Conservation (phyloP, 2,329 filamentous ascomycete species). For the Torrubiellomyces zombiae region DNA sequence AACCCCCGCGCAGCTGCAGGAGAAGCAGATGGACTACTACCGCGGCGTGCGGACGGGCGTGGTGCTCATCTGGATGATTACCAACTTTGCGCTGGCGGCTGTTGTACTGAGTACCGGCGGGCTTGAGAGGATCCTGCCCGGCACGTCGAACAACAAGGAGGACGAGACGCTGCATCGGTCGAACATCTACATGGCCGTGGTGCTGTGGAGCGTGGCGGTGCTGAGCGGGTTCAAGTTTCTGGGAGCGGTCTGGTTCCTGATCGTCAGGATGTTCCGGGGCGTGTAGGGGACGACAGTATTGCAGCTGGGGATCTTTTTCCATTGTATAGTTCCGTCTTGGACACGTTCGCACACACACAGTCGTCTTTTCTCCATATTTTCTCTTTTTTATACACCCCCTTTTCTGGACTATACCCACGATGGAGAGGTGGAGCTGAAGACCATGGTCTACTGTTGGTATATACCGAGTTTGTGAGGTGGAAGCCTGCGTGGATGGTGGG, state of each 20-base stretch:
- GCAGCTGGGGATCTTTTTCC: too few species aligned
- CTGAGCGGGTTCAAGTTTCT: constrained; percentile 75
- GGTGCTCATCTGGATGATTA: constrained; percentile 91
- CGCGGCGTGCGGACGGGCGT: constrained; percentile 85
- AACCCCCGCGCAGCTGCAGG: constrained; percentile 38
- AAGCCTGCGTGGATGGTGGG: too few species aligned
- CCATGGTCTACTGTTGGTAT: too few species aligned
- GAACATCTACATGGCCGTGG: constrained; percentile 70
- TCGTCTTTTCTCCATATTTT: too few species aligned
- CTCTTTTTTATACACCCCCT: constrained; percentile 1
- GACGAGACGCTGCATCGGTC: constrained; percentile 38
- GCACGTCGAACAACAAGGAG: constrained; percentile 16
- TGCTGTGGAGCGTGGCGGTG: constrained; percentile 78
- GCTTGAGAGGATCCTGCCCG: constrained; percentile 46
- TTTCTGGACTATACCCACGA: constrained; percentile 7
- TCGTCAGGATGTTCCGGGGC: constrained; percentile 70
- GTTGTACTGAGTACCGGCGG: constrained; percentile 78
- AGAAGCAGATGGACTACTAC: constrained; percentile 97
- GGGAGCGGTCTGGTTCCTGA: constrained; percentile 80
- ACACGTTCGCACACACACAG: too few species aligned
- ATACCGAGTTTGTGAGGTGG: too few species aligned
- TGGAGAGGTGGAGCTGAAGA: too few species aligned
- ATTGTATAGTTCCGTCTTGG: too few species aligned
- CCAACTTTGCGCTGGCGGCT: constrained; percentile 76
- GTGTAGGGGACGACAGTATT: too few species aligned